Evolutionary conservation across 2,329 filamentous ascomycete species (phyloP).

Genomic region (Seiridium cupressi): DNA sequence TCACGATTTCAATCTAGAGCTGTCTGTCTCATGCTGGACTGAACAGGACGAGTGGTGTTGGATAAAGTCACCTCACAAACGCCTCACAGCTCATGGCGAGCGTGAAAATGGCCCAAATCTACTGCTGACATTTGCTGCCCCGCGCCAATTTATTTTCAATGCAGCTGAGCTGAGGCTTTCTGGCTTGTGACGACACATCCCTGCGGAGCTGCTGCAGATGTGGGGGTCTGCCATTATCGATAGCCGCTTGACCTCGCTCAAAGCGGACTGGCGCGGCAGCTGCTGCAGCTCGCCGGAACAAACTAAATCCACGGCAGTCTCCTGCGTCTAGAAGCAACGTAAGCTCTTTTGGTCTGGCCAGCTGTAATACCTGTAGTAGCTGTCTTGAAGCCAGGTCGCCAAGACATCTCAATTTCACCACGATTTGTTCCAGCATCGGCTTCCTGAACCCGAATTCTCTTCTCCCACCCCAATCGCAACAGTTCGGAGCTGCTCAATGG

Average conservation of each 20-base stretch:
- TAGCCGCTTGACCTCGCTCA: background rate
- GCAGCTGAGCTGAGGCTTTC: background rate
- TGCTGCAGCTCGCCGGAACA: background rate
- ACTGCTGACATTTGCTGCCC: background rate
- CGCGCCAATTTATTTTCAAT: background rate
- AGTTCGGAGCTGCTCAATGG: constrained; percentile 25
- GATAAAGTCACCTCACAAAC: too few relatives aligned
- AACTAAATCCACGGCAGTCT: background rate
- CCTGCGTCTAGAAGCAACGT: constrained; percentile 3
- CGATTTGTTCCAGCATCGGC: background rate
- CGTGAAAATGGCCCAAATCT: too few relatives aligned
- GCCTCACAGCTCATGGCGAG: too few relatives aligned
- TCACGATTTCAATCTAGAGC: too few relatives aligned
- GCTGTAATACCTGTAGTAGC: constrained; percentile 4
- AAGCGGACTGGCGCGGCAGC: background rate
- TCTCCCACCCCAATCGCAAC: constrained; percentile 11
- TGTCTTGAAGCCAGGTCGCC: constrained; percentile 12
- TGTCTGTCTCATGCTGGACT: too few relatives aligned
- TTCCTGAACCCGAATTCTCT: constrained; percentile 3
- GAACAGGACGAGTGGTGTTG: too few relatives aligned
- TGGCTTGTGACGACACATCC: background rate
- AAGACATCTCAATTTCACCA: constrained; percentile 1
- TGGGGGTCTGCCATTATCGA: constrained; percentile 3
- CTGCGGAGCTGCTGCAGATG: background rate
- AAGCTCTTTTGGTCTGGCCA: constrained; percentile 7